Percentiles rank a stretch among this genome's conserved stretches.
Conservation (phyloP, 805 yeast genomes). For the Saccharomycopsis oosterbeekiorum region DNA sequence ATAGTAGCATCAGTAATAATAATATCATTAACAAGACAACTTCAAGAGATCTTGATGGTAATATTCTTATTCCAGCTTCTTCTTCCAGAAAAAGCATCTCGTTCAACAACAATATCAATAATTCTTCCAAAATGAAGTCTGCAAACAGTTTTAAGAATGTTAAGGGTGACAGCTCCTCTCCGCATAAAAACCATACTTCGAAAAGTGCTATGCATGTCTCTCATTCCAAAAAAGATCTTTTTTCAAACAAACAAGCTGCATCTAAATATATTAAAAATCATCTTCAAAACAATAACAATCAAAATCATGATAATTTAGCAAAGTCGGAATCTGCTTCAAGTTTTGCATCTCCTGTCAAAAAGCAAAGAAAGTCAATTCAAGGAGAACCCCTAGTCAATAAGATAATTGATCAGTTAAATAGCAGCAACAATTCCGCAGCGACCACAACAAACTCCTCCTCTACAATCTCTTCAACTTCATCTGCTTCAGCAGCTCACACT, state of each 20-base stretch:
- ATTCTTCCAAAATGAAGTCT: constrained; percentile 15
- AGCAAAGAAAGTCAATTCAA: constrained; percentile 14
- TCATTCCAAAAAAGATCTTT: constrained; percentile 18
- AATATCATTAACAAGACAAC: constrained; percentile 17
- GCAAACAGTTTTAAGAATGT: constrained; percentile 12
- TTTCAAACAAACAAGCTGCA: not conserved
- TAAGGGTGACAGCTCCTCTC: constrained; percentile 22
- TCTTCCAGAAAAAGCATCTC: constrained; percentile 26
- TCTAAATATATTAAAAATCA: not conserved
- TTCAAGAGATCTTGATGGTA: constrained; percentile 22
- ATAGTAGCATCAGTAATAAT: constrained; percentile 1
- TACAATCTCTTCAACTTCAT: not conserved
- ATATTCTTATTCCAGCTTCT: constrained; percentile 25
- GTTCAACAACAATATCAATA: constrained; percentile 19
- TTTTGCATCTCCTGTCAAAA: constrained; percentile 16
- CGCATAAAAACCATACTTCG: constrained; percentile 6
- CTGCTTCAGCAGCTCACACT: not conserved
- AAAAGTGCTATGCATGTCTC: constrained; percentile 1
- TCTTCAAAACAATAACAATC: not conserved
- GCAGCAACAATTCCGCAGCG: not conserved
- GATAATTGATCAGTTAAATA: not conserved
- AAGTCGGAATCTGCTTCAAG: not conserved
- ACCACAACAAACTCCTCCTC: not conserved
- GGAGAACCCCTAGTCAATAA: not conserved
- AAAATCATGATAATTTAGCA: not conserved